Percentiles rank a stretch among this genome's conserved stretches.
Conservation (phyloP, 352 stramenopile species). For the Globisporangium lucens region DNA sequence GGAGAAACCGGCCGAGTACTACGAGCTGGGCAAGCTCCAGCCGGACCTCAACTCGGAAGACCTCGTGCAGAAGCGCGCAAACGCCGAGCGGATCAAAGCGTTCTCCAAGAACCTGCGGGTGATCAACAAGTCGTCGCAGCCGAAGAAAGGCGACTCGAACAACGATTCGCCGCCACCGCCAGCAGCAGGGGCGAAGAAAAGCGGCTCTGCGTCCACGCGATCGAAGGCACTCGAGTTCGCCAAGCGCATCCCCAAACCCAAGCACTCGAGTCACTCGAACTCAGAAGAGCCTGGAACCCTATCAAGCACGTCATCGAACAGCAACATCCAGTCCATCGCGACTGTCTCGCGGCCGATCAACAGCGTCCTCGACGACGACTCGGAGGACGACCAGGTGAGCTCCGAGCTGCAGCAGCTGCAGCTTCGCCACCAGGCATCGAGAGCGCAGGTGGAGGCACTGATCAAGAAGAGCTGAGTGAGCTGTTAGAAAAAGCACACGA, state of each 20-base stretch:
- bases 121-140: slow-evolving; percentile 60
- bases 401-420: slow-evolving; percentile 68
- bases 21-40: slow-evolving; percentile 87
- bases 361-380: slow-evolving; percentile 54
- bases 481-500: not conserved
- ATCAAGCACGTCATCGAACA: slow-evolving; percentile 14
- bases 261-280: slow-evolving; percentile 24
- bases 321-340: slow-evolving; percentile 24
- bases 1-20: slow-evolving; percentile 79
- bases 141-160: slow-evolving; percentile 33
- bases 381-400: slow-evolving; percentile 54
- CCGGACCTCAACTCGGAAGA: slow-evolving; percentile 82
- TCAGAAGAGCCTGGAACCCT: slow-evolving; percentile 21
- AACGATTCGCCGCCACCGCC: slow-evolving; percentile 13
- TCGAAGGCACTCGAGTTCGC: slow-evolving; percentile 77
- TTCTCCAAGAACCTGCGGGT: slow-evolving; percentile 77
- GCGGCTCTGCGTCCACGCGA: slow-evolving; percentile 38
- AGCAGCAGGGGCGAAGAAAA: slow-evolving; percentile 29
- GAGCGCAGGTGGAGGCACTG: slow-evolving; percentile 69
- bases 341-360: slow-evolving; percentile 36
- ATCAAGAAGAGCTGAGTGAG: slow-evolving; percentile 32
- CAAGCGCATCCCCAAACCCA: slow-evolving; percentile 78
- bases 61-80: slow-evolving; percentile 76
- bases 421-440: slow-evolving; percentile 64
- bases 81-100: slow-evolving; percentile 74